A percentile compares a stretch with the other conserved stretches of the same genome.
These are phyloP conservation scores for Toxoplasma gondii DNA, from an alignment of 169 alveolate species.

Conservation along the genomic window DNA sequence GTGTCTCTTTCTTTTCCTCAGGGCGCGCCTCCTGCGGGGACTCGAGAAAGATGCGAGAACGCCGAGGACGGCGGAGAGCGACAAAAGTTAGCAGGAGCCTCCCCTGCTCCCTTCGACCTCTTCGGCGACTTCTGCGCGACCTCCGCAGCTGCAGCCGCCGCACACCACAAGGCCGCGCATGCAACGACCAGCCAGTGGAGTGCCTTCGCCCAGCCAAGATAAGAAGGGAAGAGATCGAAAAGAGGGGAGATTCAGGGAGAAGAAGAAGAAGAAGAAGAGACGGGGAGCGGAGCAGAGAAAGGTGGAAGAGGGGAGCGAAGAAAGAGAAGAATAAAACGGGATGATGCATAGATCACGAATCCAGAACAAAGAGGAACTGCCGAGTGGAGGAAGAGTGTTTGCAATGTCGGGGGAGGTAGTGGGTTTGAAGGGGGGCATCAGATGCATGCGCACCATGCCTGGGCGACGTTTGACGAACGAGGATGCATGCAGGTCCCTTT, in stretches of 20 bases:
- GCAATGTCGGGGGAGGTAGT: too few species aligned
- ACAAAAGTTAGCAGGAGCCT: neutral
- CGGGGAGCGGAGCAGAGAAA: neutral
- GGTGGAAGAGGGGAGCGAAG: neutral
- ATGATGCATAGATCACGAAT: neutral
- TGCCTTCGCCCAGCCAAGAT: too few species aligned
- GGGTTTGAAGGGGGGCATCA: too few species aligned
- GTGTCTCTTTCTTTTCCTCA: neutral
- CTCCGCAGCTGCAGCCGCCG: neutral
- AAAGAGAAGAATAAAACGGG: neutral
- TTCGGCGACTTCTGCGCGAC: conserved; percentile 1
- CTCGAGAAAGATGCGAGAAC: neutral
- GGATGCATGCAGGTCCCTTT: too few species aligned
- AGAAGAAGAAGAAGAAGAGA: neutral
- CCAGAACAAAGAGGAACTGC: neutral
- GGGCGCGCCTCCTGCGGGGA: neutral
- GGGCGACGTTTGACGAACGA: too few species aligned
- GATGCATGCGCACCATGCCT: too few species aligned
- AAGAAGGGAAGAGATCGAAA: neutral
- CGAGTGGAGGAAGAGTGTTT: too few species aligned
- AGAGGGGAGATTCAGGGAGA: neutral
- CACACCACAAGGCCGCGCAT: neutral
- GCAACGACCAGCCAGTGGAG: too few species aligned
- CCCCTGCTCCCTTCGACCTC: neutral
- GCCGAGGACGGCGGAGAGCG: neutral